These are phyloP conservation scores for Naematelia aurantialba DNA, from an alignment of 768 basidiomycete species.

Conservation along the genomic window DNA sequence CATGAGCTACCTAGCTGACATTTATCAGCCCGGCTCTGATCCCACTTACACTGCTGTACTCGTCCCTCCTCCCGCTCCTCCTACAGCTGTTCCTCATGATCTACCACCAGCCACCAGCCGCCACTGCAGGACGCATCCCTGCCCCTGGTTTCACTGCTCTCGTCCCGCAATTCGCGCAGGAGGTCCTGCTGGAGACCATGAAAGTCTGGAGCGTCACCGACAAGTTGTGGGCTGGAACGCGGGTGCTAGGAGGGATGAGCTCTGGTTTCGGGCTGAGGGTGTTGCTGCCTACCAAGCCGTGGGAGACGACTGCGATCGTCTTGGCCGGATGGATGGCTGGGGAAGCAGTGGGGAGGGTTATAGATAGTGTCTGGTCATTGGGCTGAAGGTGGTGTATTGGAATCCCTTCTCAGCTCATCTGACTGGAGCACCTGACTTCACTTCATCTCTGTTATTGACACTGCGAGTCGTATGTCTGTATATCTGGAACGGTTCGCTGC, in stretches of 20 bases:
- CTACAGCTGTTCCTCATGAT: slow-evolving; percentile 47
- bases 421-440: too few species aligned
- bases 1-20: slow-evolving; percentile 7
- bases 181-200: neutral
- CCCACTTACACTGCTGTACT: slow-evolving; percentile 43
- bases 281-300: slow-evolving; percentile 42
- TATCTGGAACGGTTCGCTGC: too few species aligned
- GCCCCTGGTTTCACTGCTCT: neutral
- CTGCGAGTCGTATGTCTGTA: too few species aligned
- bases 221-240: slow-evolving; percentile 42
- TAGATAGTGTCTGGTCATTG: slow-evolving; percentile 1
- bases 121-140: neutral
- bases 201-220: slow-evolving; percentile 25
- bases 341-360: slow-evolving; percentile 6
- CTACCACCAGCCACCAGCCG: slow-evolving; percentile 25
- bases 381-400: neutral
- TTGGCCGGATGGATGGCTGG: slow-evolving; percentile 41
- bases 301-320: slow-evolving; percentile 43
- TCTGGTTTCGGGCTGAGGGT: slow-evolving; percentile 48
- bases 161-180: neutral
- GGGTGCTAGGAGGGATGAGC: slow-evolving; percentile 47
- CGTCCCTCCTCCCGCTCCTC: slow-evolving; percentile 43
- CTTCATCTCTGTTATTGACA: too few species aligned
- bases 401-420: too few species aligned
- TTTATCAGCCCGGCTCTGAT: slow-evolving; percentile 32